phyloP scores from a whole-genome alignment of 1,139 yeast species.

The Saccharomyces pastorianus region DNA sequence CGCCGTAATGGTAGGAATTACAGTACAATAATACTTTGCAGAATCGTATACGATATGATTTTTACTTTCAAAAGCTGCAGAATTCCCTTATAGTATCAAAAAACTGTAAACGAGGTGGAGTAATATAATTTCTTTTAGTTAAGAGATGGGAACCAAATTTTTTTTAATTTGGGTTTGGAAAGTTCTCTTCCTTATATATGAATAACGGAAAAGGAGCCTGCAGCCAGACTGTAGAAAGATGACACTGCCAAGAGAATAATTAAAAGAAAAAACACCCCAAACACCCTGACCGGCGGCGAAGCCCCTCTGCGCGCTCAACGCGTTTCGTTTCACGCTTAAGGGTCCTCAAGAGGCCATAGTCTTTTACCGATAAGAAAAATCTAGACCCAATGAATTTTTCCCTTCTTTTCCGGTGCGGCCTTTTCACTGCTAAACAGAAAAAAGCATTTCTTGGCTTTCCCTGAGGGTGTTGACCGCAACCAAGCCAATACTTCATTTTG shows the following conservation, averaged over 20 bases:
- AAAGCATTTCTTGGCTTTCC: neutral
- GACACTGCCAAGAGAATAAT: neutral
- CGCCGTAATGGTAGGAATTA: neutral
- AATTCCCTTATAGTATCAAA: neutral
- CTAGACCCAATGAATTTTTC: neutral
- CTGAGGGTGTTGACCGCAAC: neutral
- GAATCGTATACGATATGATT: neutral
- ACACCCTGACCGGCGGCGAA: slow-evolving; percentile 1
- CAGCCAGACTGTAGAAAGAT: neutral
- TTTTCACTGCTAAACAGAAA: neutral
- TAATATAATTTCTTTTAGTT: neutral
- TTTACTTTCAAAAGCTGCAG: neutral
- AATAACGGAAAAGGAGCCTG: neutral
- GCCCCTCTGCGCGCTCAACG: slow-evolving; percentile 1
- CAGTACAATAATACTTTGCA: neutral
- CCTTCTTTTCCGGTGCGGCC: slow-evolving; percentile 1
- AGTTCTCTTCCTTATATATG: neutral
- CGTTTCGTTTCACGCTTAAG: neutral
- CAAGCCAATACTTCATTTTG: neutral
- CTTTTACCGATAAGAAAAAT: neutral
- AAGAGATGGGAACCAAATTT: neutral
- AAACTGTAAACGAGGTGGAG: neutral
- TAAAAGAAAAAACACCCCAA: neutral
- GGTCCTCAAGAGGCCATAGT: neutral
- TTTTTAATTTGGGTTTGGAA: neutral